phyloP scores from a whole-genome alignment of 2,329 filamentous ascomycete species.

The Phoma sp. region DNA sequence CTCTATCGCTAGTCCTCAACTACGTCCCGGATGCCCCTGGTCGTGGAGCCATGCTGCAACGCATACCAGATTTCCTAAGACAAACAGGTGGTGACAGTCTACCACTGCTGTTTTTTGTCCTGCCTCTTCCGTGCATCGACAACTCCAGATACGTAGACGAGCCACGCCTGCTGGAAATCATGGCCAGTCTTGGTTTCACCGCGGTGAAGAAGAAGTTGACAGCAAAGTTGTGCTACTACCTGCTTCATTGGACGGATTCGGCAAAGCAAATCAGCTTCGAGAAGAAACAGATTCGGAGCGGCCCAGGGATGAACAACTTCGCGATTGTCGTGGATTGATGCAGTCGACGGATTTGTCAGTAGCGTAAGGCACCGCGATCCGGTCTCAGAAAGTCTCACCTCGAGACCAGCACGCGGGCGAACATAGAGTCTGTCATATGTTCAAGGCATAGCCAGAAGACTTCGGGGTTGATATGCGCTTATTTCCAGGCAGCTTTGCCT shows the following conservation, averaged over 20 bases:
- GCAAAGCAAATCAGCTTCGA: constrained; percentile 55
- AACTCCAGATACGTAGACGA: constrained; percentile 92
- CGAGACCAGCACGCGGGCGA: too few species aligned
- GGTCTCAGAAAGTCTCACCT: neutral
- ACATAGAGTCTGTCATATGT: too few species aligned
- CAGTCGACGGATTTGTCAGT: neutral
- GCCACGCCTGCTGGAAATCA: constrained; percentile 70
- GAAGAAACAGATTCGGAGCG: constrained; percentile 80
- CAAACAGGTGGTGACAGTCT: constrained; percentile 4
- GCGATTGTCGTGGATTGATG: constrained; percentile 68
- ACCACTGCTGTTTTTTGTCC: constrained; percentile 84
- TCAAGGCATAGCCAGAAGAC: too few species aligned
- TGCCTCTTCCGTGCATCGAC: constrained; percentile 83
- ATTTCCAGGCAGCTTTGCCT: too few species aligned
- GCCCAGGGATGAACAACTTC: constrained; percentile 86
- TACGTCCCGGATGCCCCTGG: constrained; percentile 80
- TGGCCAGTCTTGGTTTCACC: constrained; percentile 76
- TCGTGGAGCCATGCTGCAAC: constrained; percentile 80
- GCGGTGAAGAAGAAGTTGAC: constrained; percentile 72
- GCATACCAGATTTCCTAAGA: constrained; percentile 43
- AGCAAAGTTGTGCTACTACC: constrained; percentile 83
- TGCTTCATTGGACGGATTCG: constrained; percentile 68
- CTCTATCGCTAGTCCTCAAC: constrained; percentile 90
- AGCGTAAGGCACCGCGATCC: neutral
- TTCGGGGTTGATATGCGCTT: too few species aligned